These are phyloP conservation scores for Flaveria trinervia DNA, from an alignment of 129 eudicot genomes.

Conservation along the genomic window DNA sequence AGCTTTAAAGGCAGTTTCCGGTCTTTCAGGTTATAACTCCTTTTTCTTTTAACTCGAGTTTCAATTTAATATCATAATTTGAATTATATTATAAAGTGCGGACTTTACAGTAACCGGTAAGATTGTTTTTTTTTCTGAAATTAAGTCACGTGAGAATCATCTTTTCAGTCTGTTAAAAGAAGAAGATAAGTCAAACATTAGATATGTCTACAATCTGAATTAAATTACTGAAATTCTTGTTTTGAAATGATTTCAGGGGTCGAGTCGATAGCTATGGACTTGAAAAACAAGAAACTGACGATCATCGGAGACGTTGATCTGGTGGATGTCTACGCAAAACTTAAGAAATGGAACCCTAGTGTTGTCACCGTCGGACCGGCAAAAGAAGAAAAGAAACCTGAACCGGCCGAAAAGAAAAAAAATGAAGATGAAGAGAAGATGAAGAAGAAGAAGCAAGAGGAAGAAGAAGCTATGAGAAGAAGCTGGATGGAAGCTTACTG, in stretches of 20 bases:
- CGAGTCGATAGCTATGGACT: slow-evolving; percentile 32
- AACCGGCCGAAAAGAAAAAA: neutral
- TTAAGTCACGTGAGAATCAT: too few relatives aligned
- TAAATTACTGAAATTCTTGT: neutral
- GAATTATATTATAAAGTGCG: neutral
- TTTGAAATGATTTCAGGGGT: neutral
- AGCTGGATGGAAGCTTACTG: neutral
- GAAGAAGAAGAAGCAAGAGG: neutral
- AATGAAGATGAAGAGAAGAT: neutral
- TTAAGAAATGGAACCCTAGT: slow-evolving; percentile 25
- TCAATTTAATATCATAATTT: neutral
- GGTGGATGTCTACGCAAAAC: slow-evolving; percentile 18
- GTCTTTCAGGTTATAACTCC: neutral
- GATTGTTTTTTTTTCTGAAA: too few relatives aligned
- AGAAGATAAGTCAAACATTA: too few relatives aligned
- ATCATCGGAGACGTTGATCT: slow-evolving; percentile 45
- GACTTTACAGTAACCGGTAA: too few relatives aligned
- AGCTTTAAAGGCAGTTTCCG: slow-evolving; percentile 1
- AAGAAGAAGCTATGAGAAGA: slow-evolving; percentile 15
- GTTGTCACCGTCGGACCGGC: slow-evolving; percentile 41
- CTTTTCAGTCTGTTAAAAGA: too few relatives aligned
- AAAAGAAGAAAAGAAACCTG: slow-evolving; percentile 26
- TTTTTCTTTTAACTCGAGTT: neutral
- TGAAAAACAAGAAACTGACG: slow-evolving; percentile 38
- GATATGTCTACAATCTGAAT: too few relatives aligned